Percentiles rank a stretch among this genome's conserved stretches.
Evolutionary conservation across 2,329 filamentous ascomycete species (phyloP).

Genomic region (Calonectria pseudoreteaudii): DNA sequence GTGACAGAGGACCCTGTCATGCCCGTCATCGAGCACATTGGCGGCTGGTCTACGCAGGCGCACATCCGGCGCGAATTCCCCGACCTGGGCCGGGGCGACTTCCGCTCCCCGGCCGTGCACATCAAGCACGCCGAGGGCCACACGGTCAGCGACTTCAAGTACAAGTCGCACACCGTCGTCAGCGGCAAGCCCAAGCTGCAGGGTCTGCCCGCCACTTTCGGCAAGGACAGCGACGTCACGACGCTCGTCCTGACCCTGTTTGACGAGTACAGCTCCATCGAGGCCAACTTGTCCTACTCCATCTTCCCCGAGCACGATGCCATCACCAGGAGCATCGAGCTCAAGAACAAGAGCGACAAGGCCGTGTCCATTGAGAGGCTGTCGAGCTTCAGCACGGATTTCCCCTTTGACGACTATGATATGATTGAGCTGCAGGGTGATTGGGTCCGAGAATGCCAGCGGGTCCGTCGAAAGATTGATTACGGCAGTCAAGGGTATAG

Average conservation of each 20-base stretch:
- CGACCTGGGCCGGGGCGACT: conserved; percentile 73
- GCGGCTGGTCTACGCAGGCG: conserved; percentile 66
- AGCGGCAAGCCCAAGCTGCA: conserved; percentile 67
- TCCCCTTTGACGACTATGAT: conserved; percentile 70
- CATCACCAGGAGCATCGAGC: conserved; percentile 69
- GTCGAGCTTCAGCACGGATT: conserved; percentile 71
- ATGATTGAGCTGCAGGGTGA: conserved; percentile 73
- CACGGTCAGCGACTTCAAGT: conserved; percentile 69
- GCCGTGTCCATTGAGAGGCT: conserved; percentile 67
- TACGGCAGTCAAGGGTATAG: conserved; percentile 67
- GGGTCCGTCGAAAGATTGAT: conserved; percentile 65
- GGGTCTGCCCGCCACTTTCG: conserved; percentile 71
- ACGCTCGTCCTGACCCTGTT: conserved; percentile 69
- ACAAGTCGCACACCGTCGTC: conserved; percentile 66
- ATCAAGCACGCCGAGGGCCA: conserved; percentile 70
- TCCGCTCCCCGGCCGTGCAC: conserved; percentile 70
- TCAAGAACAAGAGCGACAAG: conserved; percentile 68
- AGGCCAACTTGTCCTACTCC: conserved; percentile 71
- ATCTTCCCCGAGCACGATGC: conserved; percentile 72
- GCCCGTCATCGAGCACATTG: conserved; percentile 45
- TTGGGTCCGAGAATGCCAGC: conserved; percentile 70
- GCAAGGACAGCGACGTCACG: conserved; percentile 64
- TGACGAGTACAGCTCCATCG: conserved; percentile 69
- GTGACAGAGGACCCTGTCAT: conserved; percentile 63
- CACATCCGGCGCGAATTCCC: conserved; percentile 72